Conservation (phyloP, 2,329 filamentous ascomycete species). For the Aureobasidium sp. region DNA sequence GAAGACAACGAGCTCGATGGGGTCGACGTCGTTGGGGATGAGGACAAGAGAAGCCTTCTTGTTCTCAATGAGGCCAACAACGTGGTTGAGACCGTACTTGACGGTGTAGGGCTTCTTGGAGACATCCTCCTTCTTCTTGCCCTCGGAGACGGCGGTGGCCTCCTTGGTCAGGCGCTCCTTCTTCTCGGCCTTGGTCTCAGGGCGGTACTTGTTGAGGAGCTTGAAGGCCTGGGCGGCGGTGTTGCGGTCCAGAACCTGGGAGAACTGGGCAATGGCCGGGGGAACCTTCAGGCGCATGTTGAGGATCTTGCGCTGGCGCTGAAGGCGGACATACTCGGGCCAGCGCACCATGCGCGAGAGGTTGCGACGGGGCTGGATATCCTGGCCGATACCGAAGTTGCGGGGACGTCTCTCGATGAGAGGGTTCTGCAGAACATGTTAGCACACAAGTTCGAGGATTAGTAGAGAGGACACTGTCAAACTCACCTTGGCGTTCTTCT, state of each 20-base stretch:
- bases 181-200: constrained; percentile 98
- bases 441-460: background rate
- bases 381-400: constrained; percentile 98
- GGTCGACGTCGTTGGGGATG: constrained; percentile 99
- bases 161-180: constrained; percentile 99
- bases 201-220: constrained; percentile 99
- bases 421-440: constrained; percentile 64
- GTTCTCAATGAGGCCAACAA: constrained; percentile 94
- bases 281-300: constrained; percentile 98
- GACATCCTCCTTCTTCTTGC: constrained; percentile 99
- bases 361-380: constrained; percentile 95
- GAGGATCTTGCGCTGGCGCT: constrained; percentile 92
- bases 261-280: constrained; percentile 94
- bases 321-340: constrained; percentile 98
- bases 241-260: constrained; percentile 93
- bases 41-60: constrained; percentile 99
- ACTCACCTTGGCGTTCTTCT: constrained; percentile 96
- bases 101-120: constrained; percentile 99
- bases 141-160: constrained; percentile 93
- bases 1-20: constrained; percentile 99
- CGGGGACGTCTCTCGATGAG: constrained; percentile 96
- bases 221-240: constrained; percentile 96
- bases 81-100: constrained; percentile 99
- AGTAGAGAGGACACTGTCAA: background rate
- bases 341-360: constrained; percentile 98